Conservation (phyloP, 768 basidiomycete species). For the Pulveroboletus frians region DNA sequence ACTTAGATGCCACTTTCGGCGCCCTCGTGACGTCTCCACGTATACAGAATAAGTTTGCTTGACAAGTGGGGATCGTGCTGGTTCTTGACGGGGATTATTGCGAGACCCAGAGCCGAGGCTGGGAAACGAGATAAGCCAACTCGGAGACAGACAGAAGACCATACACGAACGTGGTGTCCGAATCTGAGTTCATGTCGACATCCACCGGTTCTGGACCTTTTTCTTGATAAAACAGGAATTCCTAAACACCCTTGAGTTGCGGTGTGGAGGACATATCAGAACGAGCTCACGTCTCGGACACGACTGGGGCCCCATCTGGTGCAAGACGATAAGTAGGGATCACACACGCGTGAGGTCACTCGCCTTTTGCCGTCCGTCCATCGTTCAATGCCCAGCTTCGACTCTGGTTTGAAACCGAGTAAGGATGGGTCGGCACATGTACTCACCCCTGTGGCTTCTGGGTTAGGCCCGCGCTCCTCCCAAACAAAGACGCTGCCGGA, state of each 20-base stretch:
- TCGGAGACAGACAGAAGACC: background rate
- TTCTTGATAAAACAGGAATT: constrained; percentile 75
- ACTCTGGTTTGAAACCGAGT: constrained; percentile 2
- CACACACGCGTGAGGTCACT: background rate
- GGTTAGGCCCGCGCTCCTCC: constrained; percentile 70
- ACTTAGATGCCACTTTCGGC: constrained; percentile 82
- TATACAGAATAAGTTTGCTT: constrained; percentile 82
- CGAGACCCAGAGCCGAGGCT: constrained; percentile 30
- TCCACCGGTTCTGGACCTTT: constrained; percentile 50
- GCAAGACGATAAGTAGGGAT: background rate
- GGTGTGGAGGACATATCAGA: background rate
- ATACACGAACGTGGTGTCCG: constrained; percentile 42
- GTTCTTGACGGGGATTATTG: constrained; percentile 24
- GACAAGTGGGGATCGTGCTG: constrained; percentile 48
- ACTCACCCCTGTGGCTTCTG: constrained; percentile 63
- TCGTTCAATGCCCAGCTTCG: constrained; percentile 67
- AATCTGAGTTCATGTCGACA: constrained; percentile 45
- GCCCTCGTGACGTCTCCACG: constrained; percentile 60
- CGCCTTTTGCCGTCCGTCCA: constrained; percentile 71
- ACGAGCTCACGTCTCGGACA: constrained; percentile 59
- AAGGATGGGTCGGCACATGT: constrained; percentile 1
- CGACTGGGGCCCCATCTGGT: constrained; percentile 72
- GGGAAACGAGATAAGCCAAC: constrained; percentile 8
- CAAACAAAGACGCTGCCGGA: constrained; percentile 77
- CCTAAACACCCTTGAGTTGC: constrained; percentile 36